These are phyloP conservation scores for Aciculoconidium aculeatum DNA, from an alignment of 805 yeast genomes.

Conservation along the genomic window DNA sequence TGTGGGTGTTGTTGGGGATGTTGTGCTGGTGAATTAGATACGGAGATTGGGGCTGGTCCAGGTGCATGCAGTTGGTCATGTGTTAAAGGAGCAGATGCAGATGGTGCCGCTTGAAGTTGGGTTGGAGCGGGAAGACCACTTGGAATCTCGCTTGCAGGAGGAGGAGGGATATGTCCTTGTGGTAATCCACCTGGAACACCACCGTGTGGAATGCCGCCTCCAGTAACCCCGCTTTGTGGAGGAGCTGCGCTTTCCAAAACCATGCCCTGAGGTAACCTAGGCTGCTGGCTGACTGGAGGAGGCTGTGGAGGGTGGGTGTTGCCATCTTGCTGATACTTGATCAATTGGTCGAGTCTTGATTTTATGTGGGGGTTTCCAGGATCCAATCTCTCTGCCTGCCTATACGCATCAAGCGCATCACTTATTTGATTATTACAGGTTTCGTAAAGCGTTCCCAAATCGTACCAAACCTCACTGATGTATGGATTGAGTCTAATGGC, in stretches of 20 bases:
- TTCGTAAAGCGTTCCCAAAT: constrained; percentile 92
- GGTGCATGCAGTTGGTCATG: constrained; percentile 15
- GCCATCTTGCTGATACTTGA: constrained; percentile 65
- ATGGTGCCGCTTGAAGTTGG: no score
- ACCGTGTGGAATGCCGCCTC: constrained; percentile 8
- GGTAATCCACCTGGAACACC: constrained; percentile 8
- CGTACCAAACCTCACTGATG: constrained; percentile 97
- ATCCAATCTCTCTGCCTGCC: constrained; percentile 92
- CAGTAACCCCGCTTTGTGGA: constrained; percentile 12
- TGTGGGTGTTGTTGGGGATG: constrained; percentile 11
- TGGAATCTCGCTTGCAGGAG: no score
- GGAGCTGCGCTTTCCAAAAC: constrained; percentile 44
- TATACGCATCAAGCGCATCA: constrained; percentile 95
- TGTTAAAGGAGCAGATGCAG: constrained; percentile 12
- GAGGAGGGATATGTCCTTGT: constrained; percentile 7
- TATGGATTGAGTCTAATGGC: constrained; percentile 95
- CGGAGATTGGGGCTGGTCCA: constrained; percentile 3
- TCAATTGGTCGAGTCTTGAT: constrained; percentile 82
- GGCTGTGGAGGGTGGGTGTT: constrained; percentile 59
- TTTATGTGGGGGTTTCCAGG: constrained; percentile 93
- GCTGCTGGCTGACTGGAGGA: constrained; percentile 61
- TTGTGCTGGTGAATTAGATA: no score
- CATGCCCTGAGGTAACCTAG: constrained; percentile 57
- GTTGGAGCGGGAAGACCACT: no score
- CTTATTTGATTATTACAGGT: constrained; percentile 93